Base-by-base conservation (phyloP, 2,329 filamentous ascomycete species). In the Anisogramma anomala region DNA sequence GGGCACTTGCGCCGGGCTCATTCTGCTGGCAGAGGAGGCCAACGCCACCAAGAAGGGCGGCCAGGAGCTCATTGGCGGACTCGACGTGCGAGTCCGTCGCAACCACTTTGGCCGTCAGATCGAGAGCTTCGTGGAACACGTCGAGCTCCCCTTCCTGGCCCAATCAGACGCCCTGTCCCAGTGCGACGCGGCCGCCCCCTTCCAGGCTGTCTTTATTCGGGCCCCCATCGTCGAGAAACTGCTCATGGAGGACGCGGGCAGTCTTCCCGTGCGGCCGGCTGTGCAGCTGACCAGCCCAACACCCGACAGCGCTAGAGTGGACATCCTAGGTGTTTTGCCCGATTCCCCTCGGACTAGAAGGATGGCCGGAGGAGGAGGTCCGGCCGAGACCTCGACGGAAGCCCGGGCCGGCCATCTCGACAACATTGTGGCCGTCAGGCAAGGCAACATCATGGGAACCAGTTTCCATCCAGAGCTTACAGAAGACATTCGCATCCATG, bases 381-480 rank as follows among this genome's bases (percentile, higher is more conserved):
- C 62, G 27, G 57, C 62, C 22, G 53, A 66, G 52, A 55, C 52
- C 3, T 35, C 36, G 18, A 25, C 30, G 9, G 61, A 58, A 40
- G 56, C 60, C n/a, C 38, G 53, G 14, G 53, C 55, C 17, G 51
- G 51, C 4, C 62, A 62, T 32, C 72, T 68, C 3, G 75, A 81
- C 2, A 84, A 94, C 50, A 89, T 96, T 38, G 79, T 96, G 37
- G 89, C 89, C 0, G 85, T 96, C 25, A 72, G 75, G 49, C 88
- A 96, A 63, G 85, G 82, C 1, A 95, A 95, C 60, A 82, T 94
- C 0, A 82, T 96, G 53, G 91, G 87, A 3, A 95, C 84, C 3
- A 95, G 88, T 55, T 98, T 96, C 57, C 91, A 96, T 54, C 91
- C 91, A 0, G 91, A 98, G 61, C 61, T 98, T 59, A 96, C 89